phyloP scores from a whole-genome alignment of 148 eudicot species.

The Chenopodium suecicum region DNA sequence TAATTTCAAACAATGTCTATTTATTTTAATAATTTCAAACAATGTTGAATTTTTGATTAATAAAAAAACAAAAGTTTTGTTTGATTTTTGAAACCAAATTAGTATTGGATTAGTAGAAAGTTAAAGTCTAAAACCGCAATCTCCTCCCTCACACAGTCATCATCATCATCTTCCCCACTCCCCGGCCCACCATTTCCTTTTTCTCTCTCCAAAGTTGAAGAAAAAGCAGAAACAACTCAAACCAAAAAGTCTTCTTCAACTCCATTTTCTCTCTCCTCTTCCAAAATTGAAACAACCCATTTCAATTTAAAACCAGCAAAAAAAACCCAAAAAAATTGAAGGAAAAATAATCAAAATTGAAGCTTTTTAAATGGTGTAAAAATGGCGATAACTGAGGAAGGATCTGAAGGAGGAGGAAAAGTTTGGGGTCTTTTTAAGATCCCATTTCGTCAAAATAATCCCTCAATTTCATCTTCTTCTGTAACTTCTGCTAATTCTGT shows the following conservation, averaged over 20 bases:
- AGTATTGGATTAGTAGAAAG: no score
- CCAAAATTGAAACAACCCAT: no score
- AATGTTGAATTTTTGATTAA: no score
- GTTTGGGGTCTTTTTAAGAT: slow-evolving; percentile 62
- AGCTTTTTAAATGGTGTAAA: slow-evolving; percentile 11
- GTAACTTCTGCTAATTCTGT: slow-evolving; percentile 28
- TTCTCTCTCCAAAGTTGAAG: slow-evolving; percentile 3
- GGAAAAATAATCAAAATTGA: not conserved
- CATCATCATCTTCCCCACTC: not conserved
- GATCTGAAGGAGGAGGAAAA: slow-evolving; percentile 42
- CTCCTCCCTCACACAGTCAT: no score
- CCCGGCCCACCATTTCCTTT: slow-evolving; percentile 6
- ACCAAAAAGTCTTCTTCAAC: slow-evolving; percentile 1
- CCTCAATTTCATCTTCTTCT: not conserved
- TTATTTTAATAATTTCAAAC: not conserved
- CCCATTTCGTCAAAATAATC: slow-evolving; percentile 44
- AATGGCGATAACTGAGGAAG: slow-evolving; percentile 60
- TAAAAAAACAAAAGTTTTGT: no score
- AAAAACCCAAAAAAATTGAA: not conserved
- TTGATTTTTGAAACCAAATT: no score
- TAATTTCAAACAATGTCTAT: no score
- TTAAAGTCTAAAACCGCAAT: no score
- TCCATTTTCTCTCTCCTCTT: not conserved
- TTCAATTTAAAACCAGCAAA: not conserved
- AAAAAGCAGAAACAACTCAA: not conserved